Conservation (phyloP, 2,329 filamentous ascomycete species). For the Pseudophaeomoniella oleicola region DNA sequence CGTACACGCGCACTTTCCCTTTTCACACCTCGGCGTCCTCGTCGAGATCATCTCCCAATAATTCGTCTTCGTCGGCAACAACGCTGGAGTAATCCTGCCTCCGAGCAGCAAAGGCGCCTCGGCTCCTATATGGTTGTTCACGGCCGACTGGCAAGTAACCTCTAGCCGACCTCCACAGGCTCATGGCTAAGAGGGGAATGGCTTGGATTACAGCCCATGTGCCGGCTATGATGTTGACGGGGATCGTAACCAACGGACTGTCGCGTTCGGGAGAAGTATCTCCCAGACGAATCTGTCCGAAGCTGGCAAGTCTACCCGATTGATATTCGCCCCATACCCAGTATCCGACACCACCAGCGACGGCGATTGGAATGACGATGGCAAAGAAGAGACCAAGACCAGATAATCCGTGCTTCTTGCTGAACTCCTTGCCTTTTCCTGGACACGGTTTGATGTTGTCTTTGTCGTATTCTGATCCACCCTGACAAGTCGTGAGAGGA, state of each 20-base stretch:
- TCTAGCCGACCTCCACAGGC: conserved; percentile 54
- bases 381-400: conserved; percentile 73
- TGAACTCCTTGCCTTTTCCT: conserved; percentile 68
- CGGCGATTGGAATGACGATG: conserved; percentile 57
- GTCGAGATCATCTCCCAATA: conserved; percentile 85
- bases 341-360: conserved; percentile 62
- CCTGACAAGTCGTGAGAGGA: conserved; percentile 73
- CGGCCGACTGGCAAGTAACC: conserved; percentile 39
- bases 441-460: conserved; percentile 51
- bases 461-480: conserved; percentile 62
- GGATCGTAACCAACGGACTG: conserved; percentile 65
- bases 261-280: conserved; percentile 57
- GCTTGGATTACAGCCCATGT: conserved; percentile 61
- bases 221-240: conserved; percentile 66
- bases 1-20: no score
- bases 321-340: conserved; percentile 48
- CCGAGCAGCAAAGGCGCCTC: conserved; percentile 76
- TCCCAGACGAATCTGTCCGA: conserved; percentile 82
- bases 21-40: conserved; percentile 50
- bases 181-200: conserved; percentile 56
- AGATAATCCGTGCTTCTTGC: conserved; percentile 55
- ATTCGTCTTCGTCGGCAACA: conserved; percentile 85
- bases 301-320: conserved; percentile 65
- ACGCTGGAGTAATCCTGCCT: conserved; percentile 79
- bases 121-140: conserved; percentile 62